Base-by-base conservation (phyloP, 169 alveolate genomes). In the Fabrea salina region DNA sequence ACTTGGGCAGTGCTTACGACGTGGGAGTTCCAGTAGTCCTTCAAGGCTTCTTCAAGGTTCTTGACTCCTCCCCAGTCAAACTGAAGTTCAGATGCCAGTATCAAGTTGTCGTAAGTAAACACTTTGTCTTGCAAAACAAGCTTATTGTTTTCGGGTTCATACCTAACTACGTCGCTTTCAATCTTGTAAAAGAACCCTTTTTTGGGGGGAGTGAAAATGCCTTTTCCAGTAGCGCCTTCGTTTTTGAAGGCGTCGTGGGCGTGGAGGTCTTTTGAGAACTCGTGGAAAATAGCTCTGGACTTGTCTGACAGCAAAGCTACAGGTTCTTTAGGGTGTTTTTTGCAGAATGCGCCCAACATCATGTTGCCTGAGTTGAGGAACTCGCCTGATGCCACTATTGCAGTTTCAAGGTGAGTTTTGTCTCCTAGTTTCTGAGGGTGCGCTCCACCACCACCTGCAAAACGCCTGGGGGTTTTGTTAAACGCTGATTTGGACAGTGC, bases 361-460 rank as follows among this genome's bases (percentile, higher is more conserved):
- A 35, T 19, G 27, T 67, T 67, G 11, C 44, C 78, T 11, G 78
- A 8, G 61, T 67, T 67, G 37, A 67, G 22, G 59, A 16, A 67
- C 27, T 67, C 50, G 0, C 78, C 78, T 27, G n/a, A 19, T 8
- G 61, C 22, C 7, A 43, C 78, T 41, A 67, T 67, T 40, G 30
- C 41, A n/a, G 78, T 67, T 19, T 37, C 61, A 35, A 67, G 16
- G 61, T 67, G 78, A 32, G 59, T 44, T 32, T 67, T 67, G 35
- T 67, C 78, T 7, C 59, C 78, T 40, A 67, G 59, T 43, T 67
- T 67, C 27, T 67, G 59, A 43, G 78, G 78, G 13, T 67, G 16
- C 40, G 61, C 61, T 8, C 30, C 16, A 1, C 25, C 32, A 7
- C 41, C 41, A 30, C 61, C 78, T 1, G 61, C 16, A 16, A 43